Conservation (phyloP, 768 basidiomycete genomes). For the Mycena sanguinolenta region DNA sequence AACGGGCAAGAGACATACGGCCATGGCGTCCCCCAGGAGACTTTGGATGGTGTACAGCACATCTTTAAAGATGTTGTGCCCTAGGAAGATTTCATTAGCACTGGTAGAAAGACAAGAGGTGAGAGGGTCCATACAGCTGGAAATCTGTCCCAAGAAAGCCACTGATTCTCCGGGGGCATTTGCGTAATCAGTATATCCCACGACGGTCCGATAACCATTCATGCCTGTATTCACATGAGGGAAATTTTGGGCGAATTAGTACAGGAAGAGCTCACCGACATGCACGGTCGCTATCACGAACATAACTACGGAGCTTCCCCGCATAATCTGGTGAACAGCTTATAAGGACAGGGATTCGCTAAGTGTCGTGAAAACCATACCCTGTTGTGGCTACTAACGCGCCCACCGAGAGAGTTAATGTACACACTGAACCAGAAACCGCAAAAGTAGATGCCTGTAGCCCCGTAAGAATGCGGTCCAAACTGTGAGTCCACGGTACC, state of each 20-base stretch:
- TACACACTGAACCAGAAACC: constrained; percentile 34
- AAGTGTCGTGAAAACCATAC: no score
- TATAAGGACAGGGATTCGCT: no score
- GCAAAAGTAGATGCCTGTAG: constrained; percentile 31
- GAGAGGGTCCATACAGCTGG: constrained; percentile 22
- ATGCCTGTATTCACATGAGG: constrained; percentile 19
- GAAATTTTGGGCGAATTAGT: neutral
- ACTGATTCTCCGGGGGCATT: constrained; percentile 32
- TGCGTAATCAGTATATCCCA: constrained; percentile 29
- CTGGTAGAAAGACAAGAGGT: no score
- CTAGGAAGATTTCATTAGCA: neutral
- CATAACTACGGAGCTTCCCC: constrained; percentile 34
- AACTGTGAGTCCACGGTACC: neutral
- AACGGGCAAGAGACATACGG: constrained; percentile 17
- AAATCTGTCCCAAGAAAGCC: constrained; percentile 29
- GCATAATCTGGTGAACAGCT: constrained; percentile 31
- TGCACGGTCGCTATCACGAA: constrained; percentile 38
- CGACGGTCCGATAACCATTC: constrained; percentile 33
- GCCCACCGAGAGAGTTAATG: constrained; percentile 13
- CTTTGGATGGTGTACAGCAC: constrained; percentile 37
- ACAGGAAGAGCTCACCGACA: constrained; percentile 14
- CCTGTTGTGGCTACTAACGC: neutral
- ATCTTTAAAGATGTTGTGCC: constrained; percentile 39
- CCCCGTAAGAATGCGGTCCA: neutral
- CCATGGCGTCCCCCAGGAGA: constrained; percentile 36